Evolutionary conservation across 2,329 filamentous ascomycete genomes (phyloP).

Genomic region (Nemania abortiva): DNA sequence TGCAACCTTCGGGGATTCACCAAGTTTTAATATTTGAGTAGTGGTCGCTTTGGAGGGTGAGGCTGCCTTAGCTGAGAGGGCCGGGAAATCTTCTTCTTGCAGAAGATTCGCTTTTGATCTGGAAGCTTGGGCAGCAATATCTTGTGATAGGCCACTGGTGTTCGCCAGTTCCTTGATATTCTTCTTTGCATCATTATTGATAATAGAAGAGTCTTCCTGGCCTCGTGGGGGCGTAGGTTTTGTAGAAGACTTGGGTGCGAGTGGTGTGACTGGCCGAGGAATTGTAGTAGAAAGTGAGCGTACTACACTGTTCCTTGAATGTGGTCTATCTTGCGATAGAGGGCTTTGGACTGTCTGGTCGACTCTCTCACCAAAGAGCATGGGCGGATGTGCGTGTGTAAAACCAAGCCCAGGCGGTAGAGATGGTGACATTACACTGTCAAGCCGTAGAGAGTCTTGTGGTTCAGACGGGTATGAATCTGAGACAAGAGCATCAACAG

Average conservation of each 20-base stretch:
- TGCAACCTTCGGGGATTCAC: slow-evolving; percentile 48
- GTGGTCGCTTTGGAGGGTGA: slow-evolving; percentile 52
- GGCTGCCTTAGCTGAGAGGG: slow-evolving; percentile 60
- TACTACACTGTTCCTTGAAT: slow-evolving; percentile 31
- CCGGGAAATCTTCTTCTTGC: slow-evolving; percentile 73
- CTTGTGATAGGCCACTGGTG: slow-evolving; percentile 61
- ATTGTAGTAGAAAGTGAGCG: slow-evolving; percentile 44
- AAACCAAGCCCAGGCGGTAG: slow-evolving; percentile 62
- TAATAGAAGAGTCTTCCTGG: slow-evolving; percentile 39
- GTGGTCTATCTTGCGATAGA: slow-evolving; percentile 38
- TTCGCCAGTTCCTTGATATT: slow-evolving; percentile 60
- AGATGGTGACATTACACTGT: slow-evolving; percentile 52
- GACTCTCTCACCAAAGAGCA: slow-evolving; percentile 40
- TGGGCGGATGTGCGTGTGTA: slow-evolving; percentile 53
- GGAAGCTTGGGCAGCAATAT: slow-evolving; percentile 58
- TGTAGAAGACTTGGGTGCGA: slow-evolving; percentile 44
- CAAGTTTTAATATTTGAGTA: slow-evolving; percentile 50
- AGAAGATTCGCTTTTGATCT: slow-evolving; percentile 56
- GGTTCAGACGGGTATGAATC: slow-evolving; percentile 59
- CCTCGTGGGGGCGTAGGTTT: slow-evolving; percentile 47
- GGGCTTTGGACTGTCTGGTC: slow-evolving; percentile 43
- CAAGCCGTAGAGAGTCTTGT: slow-evolving; percentile 39
- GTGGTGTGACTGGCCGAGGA: slow-evolving; percentile 51
- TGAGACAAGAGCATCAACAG: slow-evolving; percentile 77
- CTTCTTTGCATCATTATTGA: slow-evolving; percentile 55